A percentile compares a stretch with the other conserved stretches of the same genome.
Conservation (phyloP, 768 basidiomycete species). For the Leccinum arenicola region DNA sequence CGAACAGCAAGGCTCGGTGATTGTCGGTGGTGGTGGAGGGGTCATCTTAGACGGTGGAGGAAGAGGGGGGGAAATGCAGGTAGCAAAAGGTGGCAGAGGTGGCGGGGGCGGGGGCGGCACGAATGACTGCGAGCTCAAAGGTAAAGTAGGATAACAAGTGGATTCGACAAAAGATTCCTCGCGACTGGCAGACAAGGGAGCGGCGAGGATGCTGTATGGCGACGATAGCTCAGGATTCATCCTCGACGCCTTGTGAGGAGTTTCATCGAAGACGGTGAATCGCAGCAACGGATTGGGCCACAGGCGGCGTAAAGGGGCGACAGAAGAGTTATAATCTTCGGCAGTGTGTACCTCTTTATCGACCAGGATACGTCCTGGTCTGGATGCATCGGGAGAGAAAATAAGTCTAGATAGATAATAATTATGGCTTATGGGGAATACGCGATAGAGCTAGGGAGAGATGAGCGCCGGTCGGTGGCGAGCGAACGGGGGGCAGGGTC, state of each 20-base stretch:
- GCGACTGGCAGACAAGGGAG: background rate
- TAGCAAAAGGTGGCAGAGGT: constrained; percentile 19
- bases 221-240: constrained; percentile 4
- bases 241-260: constrained; percentile 36
- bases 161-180: constrained; percentile 1
- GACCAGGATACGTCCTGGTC: constrained; percentile 57
- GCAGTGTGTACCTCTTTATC: constrained; percentile 55
- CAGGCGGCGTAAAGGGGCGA: constrained; percentile 48
- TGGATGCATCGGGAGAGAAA: constrained; percentile 61
- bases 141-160: background rate
- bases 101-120: constrained; percentile 16
- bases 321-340: constrained; percentile 54
- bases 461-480: constrained; percentile 18
- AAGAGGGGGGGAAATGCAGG: constrained; percentile 15
- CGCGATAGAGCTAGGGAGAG: constrained; percentile 56
- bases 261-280: constrained; percentile 59
- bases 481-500: constrained; percentile 1
- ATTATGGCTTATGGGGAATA: constrained; percentile 60
- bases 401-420: constrained; percentile 67
- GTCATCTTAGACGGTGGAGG: constrained; percentile 11
- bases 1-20: constrained; percentile 38
- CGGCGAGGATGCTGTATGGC: background rate
- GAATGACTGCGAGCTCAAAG: background rate
- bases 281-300: constrained; percentile 60
- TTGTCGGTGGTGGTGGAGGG: constrained; percentile 1